phyloP scores from a whole-genome alignment of 805 yeast genomes.

The Zygoascus ofunaensis region DNA sequence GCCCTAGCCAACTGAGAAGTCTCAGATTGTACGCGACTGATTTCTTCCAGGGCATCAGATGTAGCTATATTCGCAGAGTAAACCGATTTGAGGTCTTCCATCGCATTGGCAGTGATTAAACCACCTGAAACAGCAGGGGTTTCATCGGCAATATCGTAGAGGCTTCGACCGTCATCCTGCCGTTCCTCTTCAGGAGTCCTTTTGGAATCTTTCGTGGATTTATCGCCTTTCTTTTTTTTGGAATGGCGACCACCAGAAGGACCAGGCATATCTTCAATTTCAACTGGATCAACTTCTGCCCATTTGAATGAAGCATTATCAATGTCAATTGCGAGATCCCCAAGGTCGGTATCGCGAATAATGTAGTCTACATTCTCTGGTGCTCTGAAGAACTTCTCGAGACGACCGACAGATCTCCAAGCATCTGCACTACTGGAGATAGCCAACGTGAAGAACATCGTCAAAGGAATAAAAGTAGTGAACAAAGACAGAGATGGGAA shows the following conservation, averaged over 20 bases:
- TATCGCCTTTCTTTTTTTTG: conserved; percentile 10
- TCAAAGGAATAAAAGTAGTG: conserved; percentile 56
- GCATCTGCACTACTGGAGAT: conserved; percentile 75
- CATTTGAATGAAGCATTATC: conserved; percentile 53
- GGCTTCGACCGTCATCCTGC: not conserved
- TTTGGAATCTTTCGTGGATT: conserved; percentile 4
- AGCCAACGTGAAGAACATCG: conserved; percentile 59
- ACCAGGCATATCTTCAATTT: conserved; percentile 12
- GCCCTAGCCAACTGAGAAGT: conserved; percentile 10
- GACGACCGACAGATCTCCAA: conserved; percentile 82
- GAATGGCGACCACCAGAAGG: conserved; percentile 11
- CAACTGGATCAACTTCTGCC: conserved; percentile 33
- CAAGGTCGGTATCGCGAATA: conserved; percentile 14
- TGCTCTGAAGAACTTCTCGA: conserved; percentile 57
- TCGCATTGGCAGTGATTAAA: conserved; percentile 17
- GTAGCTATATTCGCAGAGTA: conserved; percentile 35
- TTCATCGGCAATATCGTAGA: not conserved
- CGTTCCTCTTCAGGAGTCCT: not conserved
- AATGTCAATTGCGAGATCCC: conserved; percentile 38
- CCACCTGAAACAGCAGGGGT: conserved; percentile 12
- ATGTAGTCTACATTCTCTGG: conserved; percentile 31
- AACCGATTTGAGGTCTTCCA: conserved; percentile 32
- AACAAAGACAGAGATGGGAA: conserved; percentile 66
- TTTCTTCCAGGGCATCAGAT: not conserved
- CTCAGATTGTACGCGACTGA: not conserved